phyloP scores from a whole-genome alignment of 371 early-diverging fungal species.

The Syncephalastrum sp. region DNA sequence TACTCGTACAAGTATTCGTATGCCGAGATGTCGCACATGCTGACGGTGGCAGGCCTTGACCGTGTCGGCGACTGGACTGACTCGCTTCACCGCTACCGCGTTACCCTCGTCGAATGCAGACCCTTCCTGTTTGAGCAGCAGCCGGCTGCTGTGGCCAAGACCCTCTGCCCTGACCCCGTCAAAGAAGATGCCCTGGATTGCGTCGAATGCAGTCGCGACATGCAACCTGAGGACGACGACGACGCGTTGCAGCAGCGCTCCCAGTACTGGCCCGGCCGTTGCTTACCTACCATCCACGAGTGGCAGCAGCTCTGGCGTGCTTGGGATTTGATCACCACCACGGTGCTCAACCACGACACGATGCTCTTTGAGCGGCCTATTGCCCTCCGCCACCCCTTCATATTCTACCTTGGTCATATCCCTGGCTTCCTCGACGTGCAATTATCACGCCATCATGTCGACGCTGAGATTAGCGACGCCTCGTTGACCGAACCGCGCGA shows the following conservation, averaged over 20 bases:
- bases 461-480: conserved; percentile 29
- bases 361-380: conserved; percentile 76
- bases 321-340: conserved; percentile 73
- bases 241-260: too few relatives aligned
- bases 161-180: conserved; percentile 9
- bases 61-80: conserved; percentile 66
- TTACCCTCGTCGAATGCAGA: conserved; percentile 75
- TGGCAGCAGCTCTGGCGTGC: conserved; percentile 80
- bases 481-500: conserved; percentile 54
- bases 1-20: conserved; percentile 82
- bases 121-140: conserved; percentile 56
- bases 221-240: conserved; percentile 5
- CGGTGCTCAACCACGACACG: conserved; percentile 55
- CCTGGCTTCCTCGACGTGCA: conserved; percentile 88
- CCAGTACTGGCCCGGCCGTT: too few relatives aligned
- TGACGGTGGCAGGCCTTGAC: conserved; percentile 54
- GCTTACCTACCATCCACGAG: conserved; percentile 56
- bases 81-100: conserved; percentile 56
- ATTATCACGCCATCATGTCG: conserved; percentile 57
- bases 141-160: conserved; percentile 7
- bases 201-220: conserved; percentile 1
- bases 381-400: conserved; percentile 81
- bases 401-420: conserved; percentile 91
- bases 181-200: conserved; percentile 9
- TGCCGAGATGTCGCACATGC: conserved; percentile 57